Evolutionary conservation across 805 yeast species (phyloP).

Genomic region (Candida xiaguanensis): DNA sequence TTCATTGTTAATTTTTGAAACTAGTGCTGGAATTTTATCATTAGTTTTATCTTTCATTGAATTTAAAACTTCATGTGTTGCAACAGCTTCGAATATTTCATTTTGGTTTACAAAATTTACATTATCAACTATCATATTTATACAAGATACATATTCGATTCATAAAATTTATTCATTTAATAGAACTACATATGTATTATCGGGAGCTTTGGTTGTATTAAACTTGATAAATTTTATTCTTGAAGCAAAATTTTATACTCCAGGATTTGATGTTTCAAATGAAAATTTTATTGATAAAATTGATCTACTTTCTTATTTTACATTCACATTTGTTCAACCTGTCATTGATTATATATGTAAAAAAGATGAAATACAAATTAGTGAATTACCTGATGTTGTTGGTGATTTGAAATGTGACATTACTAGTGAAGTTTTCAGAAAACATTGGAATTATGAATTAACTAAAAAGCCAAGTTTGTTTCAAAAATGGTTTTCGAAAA

Average conservation of each 20-base stretch:
- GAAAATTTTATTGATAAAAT: constrained; percentile 21
- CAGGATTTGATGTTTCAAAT: constrained; percentile 20
- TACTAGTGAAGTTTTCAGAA: constrained; percentile 17
- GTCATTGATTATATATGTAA: constrained; percentile 20
- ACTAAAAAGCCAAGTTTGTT: constrained; percentile 9
- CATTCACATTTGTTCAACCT: constrained; percentile 27
- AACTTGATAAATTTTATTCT: constrained; percentile 13
- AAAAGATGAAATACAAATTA: constrained; percentile 19
- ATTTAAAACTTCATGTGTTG: constrained; percentile 32
- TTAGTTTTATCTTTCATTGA: constrained; percentile 45
- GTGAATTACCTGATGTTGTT: constrained; percentile 61
- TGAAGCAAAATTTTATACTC: constrained; percentile 17
- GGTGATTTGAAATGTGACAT: constrained; percentile 14
- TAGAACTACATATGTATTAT: constrained; percentile 9
- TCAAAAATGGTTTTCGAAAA: constrained; percentile 3
- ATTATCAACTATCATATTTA: constrained; percentile 10
- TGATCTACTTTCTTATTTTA: constrained; percentile 18
- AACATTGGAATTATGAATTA: constrained; percentile 20
- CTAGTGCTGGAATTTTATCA: constrained; percentile 16
- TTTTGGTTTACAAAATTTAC: constrained; percentile 30
- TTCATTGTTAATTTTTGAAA: constrained; percentile 1
- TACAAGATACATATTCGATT: constrained; percentile 18
- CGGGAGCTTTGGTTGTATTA: constrained; percentile 12
- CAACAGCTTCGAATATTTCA: constrained; percentile 33
- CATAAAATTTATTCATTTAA: constrained; percentile 15